Percentiles rank a stretch among this genome's conserved stretches.
Evolutionary conservation across 2,329 filamentous ascomycete species (phyloP).

Genomic region (Periglandula ipomoeae): DNA sequence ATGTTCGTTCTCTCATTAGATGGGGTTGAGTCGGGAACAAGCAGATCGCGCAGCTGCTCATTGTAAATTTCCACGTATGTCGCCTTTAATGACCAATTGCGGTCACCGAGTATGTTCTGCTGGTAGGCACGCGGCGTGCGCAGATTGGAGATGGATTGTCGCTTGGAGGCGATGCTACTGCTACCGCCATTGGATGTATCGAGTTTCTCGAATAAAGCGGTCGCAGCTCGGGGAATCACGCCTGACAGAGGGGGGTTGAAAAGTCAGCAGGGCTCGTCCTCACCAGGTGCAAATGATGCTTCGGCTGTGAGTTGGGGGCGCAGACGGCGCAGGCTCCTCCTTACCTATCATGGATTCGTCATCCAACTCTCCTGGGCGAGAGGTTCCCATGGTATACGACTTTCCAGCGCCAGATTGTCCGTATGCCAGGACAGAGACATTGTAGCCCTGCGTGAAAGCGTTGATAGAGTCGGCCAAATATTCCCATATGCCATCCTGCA

Average conservation of each 20-base stretch:
- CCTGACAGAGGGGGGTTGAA: slow-evolving; percentile 40
- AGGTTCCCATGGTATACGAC: slow-evolving; percentile 98
- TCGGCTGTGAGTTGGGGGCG: too few relatives aligned
- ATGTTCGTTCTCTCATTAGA: slow-evolving; percentile 64
- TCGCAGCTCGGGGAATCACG: slow-evolving; percentile 88
- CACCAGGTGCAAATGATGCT: not conserved
- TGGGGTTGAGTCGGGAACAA: slow-evolving; percentile 67
- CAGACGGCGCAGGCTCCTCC: not conserved
- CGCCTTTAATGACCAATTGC: slow-evolving; percentile 83
- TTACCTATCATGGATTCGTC: slow-evolving; percentile 68
- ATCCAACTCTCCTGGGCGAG: slow-evolving; percentile 69
- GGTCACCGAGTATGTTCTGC: slow-evolving; percentile 47
- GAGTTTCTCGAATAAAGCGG: slow-evolving; percentile 79
- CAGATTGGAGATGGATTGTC: slow-evolving; percentile 46
- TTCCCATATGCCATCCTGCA: slow-evolving; percentile 87
- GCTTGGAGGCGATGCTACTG: slow-evolving; percentile 43
- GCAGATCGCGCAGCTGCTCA: slow-evolving; percentile 83
- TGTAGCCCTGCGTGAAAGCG: slow-evolving; percentile 92
- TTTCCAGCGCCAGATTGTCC: slow-evolving; percentile 97
- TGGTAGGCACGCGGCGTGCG: slow-evolving; percentile 68
- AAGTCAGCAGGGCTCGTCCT: not conserved
- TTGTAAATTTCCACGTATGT: slow-evolving; percentile 99
- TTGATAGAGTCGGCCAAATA: slow-evolving; percentile 85
- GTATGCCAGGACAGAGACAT: slow-evolving; percentile 94
- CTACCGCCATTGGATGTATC: slow-evolving; percentile 48